Evolutionary conservation across 345 rosid genomes (phyloP), one percentile per base, ranked within the genome.

Genomic region (Citrus mangshanensis): DNA sequence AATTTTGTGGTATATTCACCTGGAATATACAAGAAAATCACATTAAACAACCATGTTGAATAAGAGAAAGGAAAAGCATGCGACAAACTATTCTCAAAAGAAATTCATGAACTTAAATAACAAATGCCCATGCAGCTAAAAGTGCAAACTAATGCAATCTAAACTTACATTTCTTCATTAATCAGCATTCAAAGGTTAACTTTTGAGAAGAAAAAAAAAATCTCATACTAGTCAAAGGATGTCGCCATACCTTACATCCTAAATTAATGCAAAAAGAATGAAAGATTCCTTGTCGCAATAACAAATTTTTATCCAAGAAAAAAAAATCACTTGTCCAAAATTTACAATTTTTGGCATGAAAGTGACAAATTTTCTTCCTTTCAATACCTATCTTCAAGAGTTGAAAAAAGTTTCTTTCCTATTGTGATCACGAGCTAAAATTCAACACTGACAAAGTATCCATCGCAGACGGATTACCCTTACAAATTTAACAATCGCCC

Each of bases 1-100:
- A 74, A 74, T 74, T 71, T 65, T 51, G 78, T 10, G n/a, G 49
- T 73, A 70, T 62, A 68, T 28, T 75, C 81, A 70, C 86, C 95
- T 90, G 87, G 18, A 82, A 82, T 77, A 61, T 22, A 65, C 21
- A 84, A 70, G 63, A 22, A 80, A 62, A 63, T 55, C 13, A 24
- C 63, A 54, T 25, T 42, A 35, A 71, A 40, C 56, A 73, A 67
- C 32, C 42, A 34, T 22, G 66, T 24, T 30, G 60, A 75, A 77
- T 14, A 55, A 56, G 19, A 66, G 40, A 76, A 51, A 73, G 58
- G 32, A 80, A 56, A 72, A 49, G 38, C 9, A 84, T 25, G 55
- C 72, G 66, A 68, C 51, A 76, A 63, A 30, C 22, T 21, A 73
- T 68, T 64, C 70, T 59, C 54, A 25, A 68, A 76, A 51, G 28